Conservation (phyloP, 208 protist genomes). For the Trypanosoma avium region DNA sequence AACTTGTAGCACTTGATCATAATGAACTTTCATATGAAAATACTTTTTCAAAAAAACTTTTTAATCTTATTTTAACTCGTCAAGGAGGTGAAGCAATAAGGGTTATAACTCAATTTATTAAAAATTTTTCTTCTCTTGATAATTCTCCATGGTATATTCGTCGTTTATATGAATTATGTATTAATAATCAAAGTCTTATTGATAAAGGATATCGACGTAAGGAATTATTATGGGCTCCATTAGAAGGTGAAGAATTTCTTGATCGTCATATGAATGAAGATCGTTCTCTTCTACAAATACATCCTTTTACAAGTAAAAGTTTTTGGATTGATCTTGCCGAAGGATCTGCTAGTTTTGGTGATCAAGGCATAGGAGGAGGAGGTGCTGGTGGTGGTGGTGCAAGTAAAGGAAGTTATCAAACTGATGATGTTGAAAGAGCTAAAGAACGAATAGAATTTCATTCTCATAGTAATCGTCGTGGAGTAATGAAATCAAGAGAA, state of each 20-base stretch:
- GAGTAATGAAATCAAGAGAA: background rate
- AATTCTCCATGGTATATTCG: conserved; percentile 37
- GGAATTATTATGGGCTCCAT: conserved; percentile 30
- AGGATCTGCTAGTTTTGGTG: background rate
- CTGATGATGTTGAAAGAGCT: conserved; percentile 12
- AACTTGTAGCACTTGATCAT: conserved; percentile 29
- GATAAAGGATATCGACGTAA: conserved; percentile 36
- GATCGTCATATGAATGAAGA: background rate
- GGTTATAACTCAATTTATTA: conserved; percentile 25
- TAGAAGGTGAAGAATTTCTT: conserved; percentile 37
- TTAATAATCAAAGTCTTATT: conserved; percentile 30
- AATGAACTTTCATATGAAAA: conserved; percentile 20
- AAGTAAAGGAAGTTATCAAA: background rate
- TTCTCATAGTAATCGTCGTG: background rate
- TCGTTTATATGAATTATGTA: conserved; percentile 28
- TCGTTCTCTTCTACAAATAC: background rate
- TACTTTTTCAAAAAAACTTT: conserved; percentile 34
- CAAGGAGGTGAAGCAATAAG: conserved; percentile 32
- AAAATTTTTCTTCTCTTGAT: background rate
- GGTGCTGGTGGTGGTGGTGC: background rate
- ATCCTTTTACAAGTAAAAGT: background rate
- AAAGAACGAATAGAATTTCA: conserved; percentile 1
- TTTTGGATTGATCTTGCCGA: too few relatives aligned
- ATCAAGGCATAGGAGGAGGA: background rate
- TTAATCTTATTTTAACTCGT: conserved; percentile 42